Evolutionary conservation across 2,329 filamentous ascomycete genomes (phyloP).

Genomic region (Aspergillus persii): DNA sequence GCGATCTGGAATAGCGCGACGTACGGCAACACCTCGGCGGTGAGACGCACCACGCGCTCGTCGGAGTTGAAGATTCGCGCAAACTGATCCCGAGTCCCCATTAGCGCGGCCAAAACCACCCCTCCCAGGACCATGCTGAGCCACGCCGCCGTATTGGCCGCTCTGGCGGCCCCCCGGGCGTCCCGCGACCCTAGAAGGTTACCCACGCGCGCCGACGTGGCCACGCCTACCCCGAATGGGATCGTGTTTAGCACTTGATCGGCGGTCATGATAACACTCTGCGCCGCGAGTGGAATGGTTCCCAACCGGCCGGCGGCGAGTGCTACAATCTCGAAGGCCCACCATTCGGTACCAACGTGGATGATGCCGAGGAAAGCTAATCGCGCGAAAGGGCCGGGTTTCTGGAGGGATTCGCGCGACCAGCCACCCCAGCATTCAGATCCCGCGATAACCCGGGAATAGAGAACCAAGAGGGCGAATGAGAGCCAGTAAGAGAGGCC

Average conservation of each 20-base stretch:
- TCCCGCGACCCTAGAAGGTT: slow-evolving; percentile 73
- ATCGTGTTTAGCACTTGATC: slow-evolving; percentile 84
- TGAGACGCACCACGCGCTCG: slow-evolving; percentile 66
- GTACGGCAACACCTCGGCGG: slow-evolving; percentile 77
- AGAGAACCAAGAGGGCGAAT: slow-evolving; percentile 71
- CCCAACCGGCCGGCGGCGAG: slow-evolving; percentile 78
- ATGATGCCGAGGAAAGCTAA: slow-evolving; percentile 74
- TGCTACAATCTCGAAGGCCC: slow-evolving; percentile 89
- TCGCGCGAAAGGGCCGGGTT: slow-evolving; percentile 68
- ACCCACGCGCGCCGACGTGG: slow-evolving; percentile 72
- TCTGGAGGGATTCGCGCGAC: slow-evolving; percentile 61
- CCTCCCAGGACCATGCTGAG: slow-evolving; percentile 69
- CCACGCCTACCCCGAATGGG: slow-evolving; percentile 82
- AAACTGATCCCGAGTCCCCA: slow-evolving; percentile 70
- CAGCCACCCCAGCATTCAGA: slow-evolving; percentile 78
- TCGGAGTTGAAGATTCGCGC: slow-evolving; percentile 82
- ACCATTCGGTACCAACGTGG: slow-evolving; percentile 89
- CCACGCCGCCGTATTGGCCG: slow-evolving; percentile 72
- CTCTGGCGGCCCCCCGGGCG: slow-evolving; percentile 63
- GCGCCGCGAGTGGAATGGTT: slow-evolving; percentile 74
- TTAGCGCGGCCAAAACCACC: slow-evolving; percentile 64
- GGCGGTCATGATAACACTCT: slow-evolving; percentile 86
- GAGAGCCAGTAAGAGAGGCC: slow-evolving; percentile 84
- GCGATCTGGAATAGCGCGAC: slow-evolving; percentile 89
- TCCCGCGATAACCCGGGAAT: slow-evolving; percentile 68